Base-by-base conservation (phyloP, 305 asterid species). In the Ruellia speciosa region DNA sequence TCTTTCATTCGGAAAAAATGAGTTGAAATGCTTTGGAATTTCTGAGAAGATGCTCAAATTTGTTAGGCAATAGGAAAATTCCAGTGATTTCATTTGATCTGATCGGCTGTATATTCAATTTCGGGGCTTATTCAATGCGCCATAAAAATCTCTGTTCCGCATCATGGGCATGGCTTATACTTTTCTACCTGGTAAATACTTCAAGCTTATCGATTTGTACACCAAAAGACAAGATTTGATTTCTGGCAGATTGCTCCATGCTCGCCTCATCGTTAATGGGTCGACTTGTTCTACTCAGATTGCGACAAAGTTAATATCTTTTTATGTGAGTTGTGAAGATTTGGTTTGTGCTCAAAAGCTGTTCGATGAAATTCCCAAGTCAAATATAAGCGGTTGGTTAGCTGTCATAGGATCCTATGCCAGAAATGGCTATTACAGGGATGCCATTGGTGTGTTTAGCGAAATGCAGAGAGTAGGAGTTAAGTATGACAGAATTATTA, bases 351-450 rank as follows among this genome's bases (percentile, higher is more conserved):
- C 92, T 0, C 82, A 75, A 12, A 73, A 77, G 40, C 60, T 86
- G 87, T 86, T 86, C 62, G 93, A 83, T 59, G 11, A 56, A 79
- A 81, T 81, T 72, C 93, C 89, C 57, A 59, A 69, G 18, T 54
- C 81, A 62, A 73, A 68, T 58, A 0, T 55, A 37, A 75, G 80
- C 7, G 73, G 72, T 51, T 81, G 95, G 95, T 75, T 74, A 14
- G 80, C 78, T 16, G 51, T 72, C 0, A 70, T 79, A 0, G 93
- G 89, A 24, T 77, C 87, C 33, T 86, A 60, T 47, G 68, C 82
- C 16, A 79, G 83, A 59, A 46, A 56, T 39, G 89, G 85, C 34
- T 68, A 68, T 54, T 76, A 77, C 34, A 62, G 59, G 51, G 86
- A 78, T 51, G 80, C 83, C 18, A 65, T 82, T 75, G 13, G 57